These are phyloP conservation scores for Backusella morwellensis DNA, from an alignment of 192 early-diverging fungal species.

Conservation along the genomic window DNA sequence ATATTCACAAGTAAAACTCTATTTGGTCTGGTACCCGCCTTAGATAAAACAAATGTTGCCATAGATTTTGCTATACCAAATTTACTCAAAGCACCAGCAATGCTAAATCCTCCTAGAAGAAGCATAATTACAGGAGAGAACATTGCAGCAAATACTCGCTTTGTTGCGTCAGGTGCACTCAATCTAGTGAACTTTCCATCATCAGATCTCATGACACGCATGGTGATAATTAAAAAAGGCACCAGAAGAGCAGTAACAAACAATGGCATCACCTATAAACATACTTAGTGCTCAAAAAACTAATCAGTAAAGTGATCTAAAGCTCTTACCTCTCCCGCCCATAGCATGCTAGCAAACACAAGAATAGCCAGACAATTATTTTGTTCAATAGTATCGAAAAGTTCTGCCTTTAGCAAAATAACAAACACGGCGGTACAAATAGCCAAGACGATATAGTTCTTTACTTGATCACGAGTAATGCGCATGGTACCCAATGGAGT, in stretches of 20 bases:
- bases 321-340: conserved; percentile 82
- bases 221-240: conserved; percentile 79
- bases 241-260: conserved; percentile 90
- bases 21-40: conserved; percentile 82
- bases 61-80: conserved; percentile 90
- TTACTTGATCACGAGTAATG: conserved; percentile 44
- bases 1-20: conserved; percentile 89
- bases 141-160: conserved; percentile 89
- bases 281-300: background rate
- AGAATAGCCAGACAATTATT: conserved; percentile 91
- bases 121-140: conserved; percentile 96
- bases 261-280: conserved; percentile 70
- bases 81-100: conserved; percentile 93
- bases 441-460: conserved; percentile 34
- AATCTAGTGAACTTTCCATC: conserved; percentile 55
- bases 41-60: conserved; percentile 82
- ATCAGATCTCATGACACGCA: conserved; percentile 79
- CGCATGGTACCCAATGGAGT: conserved; percentile 50
- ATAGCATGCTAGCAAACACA: conserved; percentile 83
- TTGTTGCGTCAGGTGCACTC: conserved; percentile 72
- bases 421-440: conserved; percentile 56
- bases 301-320: background rate
- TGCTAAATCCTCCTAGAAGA: conserved; percentile 89
- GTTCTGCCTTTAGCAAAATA: conserved; percentile 48
- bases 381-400: conserved; percentile 75